Evolutionary conservation across 1,284 basidiomycete genomes (phyloP), one percentile per base, ranked within the genome.

Genomic region (Ustanciosporium gigantosporum): DNA sequence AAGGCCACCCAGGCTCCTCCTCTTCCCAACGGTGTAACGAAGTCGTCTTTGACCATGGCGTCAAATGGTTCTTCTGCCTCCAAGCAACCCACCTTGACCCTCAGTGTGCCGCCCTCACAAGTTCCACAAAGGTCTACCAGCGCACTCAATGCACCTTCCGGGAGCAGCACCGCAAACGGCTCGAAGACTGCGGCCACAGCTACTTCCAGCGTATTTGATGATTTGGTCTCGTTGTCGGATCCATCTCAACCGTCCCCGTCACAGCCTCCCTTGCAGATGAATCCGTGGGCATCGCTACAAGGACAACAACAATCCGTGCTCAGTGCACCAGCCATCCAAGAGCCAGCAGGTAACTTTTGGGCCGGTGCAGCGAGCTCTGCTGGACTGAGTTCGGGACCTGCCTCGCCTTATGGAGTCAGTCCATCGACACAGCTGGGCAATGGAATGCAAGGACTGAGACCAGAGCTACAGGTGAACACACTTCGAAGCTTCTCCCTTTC

Each of bases 151-250:
- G 15, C 55, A 24, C 24, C 47, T 15, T 44, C 38, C 14, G 45
- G 29, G 17, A 40, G 19, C 19, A 31, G n/a, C 15, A 27, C 22
- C 5, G 36, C 36, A 20, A 35, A 29, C 9, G 24, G 41, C 20
- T 36, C 51, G 16, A 43, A 48, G n/a, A 9, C 46, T 1, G 32
- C 21, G n/a, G 25, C 53, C 3, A 51, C 42, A 31, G 44, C 59
- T n/a, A 41, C 40, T 25, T 65, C 61, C 21, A 62, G 57, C 27
- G 55, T 69, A 2, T 65, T 69, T 36, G 64, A 69, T 31, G 67
- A 69, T 15, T 46, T 69, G 14, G 46, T 69, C 35, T 66, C 56
- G 21, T 44, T 65, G 16, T 42, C 41, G 4, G 44, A 40, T 15
- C 46, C 55, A 5, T 22, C 52, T 22, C 47, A 47, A 29, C 4